Percentiles rank a stretch among this genome's conserved stretches.
phyloP scores from a whole-genome alignment of 805 yeast species.

The Komagataella kurtzmanii region DNA sequence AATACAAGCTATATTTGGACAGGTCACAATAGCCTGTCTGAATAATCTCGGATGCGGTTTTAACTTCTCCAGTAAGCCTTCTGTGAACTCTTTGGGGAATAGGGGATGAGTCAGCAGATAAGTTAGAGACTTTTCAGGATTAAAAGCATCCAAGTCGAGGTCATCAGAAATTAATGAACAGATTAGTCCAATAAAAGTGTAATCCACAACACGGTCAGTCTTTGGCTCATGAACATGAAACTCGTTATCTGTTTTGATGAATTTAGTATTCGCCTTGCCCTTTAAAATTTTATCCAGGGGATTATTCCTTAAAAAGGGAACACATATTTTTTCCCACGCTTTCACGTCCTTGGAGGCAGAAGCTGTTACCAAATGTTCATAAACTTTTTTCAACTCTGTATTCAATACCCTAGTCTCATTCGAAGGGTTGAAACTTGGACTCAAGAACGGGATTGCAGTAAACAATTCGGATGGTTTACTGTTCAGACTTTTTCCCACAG shows the following conservation, averaged over 20 bases:
- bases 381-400: constrained; percentile 1
- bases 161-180: constrained; percentile 24
- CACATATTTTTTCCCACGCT: constrained; percentile 17
- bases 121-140: constrained; percentile 48
- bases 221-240: constrained; percentile 46
- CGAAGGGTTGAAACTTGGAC: not conserved
- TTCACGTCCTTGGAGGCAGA: constrained; percentile 7
- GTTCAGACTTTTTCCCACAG: constrained; percentile 47
- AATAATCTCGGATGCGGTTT: constrained; percentile 47
- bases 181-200: constrained; percentile 33
- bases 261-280: constrained; percentile 6
- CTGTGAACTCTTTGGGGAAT: constrained; percentile 50
- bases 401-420: constrained; percentile 1
- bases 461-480: not conserved
- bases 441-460: not conserved
- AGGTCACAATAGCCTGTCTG: constrained; percentile 73
- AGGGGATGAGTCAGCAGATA: constrained; percentile 81
- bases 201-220: constrained; percentile 52
- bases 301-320: constrained; percentile 15
- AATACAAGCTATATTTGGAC: constrained; percentile 50
- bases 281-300: constrained; percentile 14
- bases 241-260: constrained; percentile 4
- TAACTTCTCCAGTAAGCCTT: constrained; percentile 39
- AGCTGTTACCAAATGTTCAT: not conserved
- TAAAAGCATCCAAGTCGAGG: constrained; percentile 15